Evolutionary conservation across 805 yeast genomes (phyloP), one percentile per base, ranked within the genome.

Genomic region (Cyberlindnera sargentensis): DNA sequence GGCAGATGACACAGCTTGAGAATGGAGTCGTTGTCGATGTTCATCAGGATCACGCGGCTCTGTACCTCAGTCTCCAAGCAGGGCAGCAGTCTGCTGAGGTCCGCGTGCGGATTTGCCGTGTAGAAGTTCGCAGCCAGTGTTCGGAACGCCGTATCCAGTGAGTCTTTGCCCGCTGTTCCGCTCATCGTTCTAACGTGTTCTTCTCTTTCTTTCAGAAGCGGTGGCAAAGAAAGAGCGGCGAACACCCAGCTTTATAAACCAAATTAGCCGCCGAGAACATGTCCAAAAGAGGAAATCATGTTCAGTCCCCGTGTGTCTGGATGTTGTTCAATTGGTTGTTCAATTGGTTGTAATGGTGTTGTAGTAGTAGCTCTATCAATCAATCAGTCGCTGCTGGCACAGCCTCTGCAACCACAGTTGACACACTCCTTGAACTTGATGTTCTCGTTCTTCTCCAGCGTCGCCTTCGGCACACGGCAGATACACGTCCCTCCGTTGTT

Each of bases 321-420:
- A 15, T 15, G 20, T 15, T 15, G 20, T 15, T 15, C 20, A 15
- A 15, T 15, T 15, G 20, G 20, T 15, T 15, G 20, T 15, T 15
- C 20, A 15, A 15, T 15, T 15, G 20, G 2, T 15, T 15, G 20
- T 15, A 15, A 15, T 15, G 20, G 20, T 15, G 20, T 15, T 15
- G 20, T 15, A 15, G 20, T 15, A 15, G 20, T 15, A 15, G 20
- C 20, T 15, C 20, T 15, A 28, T 9, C 30, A 28, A 9, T 7
- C 8, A 28, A 28, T 51, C 42, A 85, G 57, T 84, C 93, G 20
- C 78, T 72, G 55, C 89, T 82, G 3, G 91, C 76, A 59, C 96
- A 87, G 5, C 95, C 95, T 47, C 72, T 67, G 55, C 96, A 87
- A 0, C 96, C 96, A 67, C 95, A 87, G 29, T 81, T 84, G 5